Base-by-base conservation (phyloP, 257 asterid genomes). In the Capsicum pubescens region DNA sequence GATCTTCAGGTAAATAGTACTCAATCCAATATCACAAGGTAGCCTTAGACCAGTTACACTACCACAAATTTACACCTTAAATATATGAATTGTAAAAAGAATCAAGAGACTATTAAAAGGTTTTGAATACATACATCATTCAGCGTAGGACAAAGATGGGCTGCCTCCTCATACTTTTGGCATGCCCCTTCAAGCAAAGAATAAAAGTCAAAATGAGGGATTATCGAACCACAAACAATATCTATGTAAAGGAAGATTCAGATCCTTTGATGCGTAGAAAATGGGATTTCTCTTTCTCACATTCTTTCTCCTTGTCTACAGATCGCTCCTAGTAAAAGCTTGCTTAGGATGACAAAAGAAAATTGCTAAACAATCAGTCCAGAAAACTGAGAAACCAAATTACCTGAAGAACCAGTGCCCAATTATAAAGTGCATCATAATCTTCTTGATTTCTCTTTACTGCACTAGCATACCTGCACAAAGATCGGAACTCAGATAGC, bases 351-450 rank as follows among this genome's bases (percentile, higher is more conserved):
- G 59, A 55, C 82, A 63, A 64, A 77, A 76, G 0, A 32, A 54
- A 77, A 26, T 8, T 54, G 48, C 12, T 48, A 42, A 74, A 77
- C 68, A 39, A 85, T 76, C 61, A 21, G 46, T 21, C 50, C 64
- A 77, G 19, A 54, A 54, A 77, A 54, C 82, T 26, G 15, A 54
- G 26, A 32, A 77, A 77, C 61, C 64, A 77, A 54, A 77, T 54
- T 81, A 93, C 99, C 98, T 97, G 98, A 90, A 97, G 98, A 87
- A 97, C 98, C 85, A 97, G 90, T 44, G 98, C 99, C 99, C 99
- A 97, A 87, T 95, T 97, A 87, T 97, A 97, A 88, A 97, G 92
- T 35, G 99, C 99, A 89, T 97, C 98, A 87, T 90, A 93, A 88
- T 97, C 99, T 16, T 90, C 97, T 32, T 98, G 98, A 89, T 97